phyloP scores from a whole-genome alignment of 306 rosid genomes.

The Gastrolobium villosum region DNA sequence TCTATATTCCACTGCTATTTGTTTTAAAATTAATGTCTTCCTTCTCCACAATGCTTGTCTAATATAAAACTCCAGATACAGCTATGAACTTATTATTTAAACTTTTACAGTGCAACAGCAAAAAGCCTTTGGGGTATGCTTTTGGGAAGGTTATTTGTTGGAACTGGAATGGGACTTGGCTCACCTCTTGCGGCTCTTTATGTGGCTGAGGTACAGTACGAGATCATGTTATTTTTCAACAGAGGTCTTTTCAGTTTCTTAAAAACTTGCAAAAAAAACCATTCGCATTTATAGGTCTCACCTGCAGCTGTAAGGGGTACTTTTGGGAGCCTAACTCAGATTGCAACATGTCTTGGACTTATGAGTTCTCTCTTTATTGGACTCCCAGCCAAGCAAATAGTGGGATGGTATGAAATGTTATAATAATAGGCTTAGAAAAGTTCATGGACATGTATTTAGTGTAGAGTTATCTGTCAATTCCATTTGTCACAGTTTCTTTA shows the following conservation, averaged over 20 bases:
- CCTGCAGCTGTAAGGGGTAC: conserved; percentile 83
- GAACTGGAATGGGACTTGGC: conserved; percentile 90
- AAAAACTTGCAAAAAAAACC: background rate
- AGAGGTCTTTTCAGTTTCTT: conserved; percentile 18
- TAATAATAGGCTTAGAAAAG: conserved; percentile 8
- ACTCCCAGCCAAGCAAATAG: conserved; percentile 76
- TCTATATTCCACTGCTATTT: background rate
- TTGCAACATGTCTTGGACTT: conserved; percentile 89
- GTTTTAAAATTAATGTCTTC: conserved; percentile 32
- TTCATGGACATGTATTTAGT: conserved; percentile 33
- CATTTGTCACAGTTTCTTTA: conserved; percentile 11
- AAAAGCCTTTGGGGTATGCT: conserved; percentile 85
- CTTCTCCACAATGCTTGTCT: background rate
- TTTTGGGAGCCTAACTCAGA: conserved; percentile 83
- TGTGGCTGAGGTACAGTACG: conserved; percentile 74
- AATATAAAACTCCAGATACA: conserved; percentile 29
- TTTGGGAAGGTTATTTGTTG: conserved; percentile 85
- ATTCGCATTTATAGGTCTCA: conserved; percentile 67
- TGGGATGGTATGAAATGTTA: conserved; percentile 74
- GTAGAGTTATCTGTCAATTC: conserved; percentile 9
- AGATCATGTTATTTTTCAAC: conserved; percentile 27
- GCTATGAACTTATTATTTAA: conserved; percentile 40
- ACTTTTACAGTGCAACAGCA: conserved; percentile 70
- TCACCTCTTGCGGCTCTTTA: conserved; percentile 89
- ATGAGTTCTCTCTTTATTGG: conserved; percentile 78